These are phyloP conservation scores for Populus hybrid DNA, from an alignment of 441 rosid genomes.

Conservation along the genomic window DNA sequence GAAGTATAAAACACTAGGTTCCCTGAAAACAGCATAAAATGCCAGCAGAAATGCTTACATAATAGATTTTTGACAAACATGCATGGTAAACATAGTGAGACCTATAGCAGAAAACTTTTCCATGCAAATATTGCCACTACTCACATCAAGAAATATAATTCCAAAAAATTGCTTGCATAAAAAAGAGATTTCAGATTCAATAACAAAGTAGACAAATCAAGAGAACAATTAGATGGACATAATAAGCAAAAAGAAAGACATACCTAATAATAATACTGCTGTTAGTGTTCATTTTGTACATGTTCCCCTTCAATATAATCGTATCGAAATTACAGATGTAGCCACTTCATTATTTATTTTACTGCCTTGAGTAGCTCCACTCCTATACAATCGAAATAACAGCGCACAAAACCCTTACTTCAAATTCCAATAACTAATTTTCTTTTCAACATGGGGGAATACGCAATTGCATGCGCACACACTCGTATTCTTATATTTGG, in stretches of 20 bases:
- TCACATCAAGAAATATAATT: not conserved
- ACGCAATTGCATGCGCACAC: not conserved
- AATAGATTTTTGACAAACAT: not conserved
- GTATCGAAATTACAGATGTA: conserved; percentile 38
- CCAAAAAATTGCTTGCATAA: not conserved
- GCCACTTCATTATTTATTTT: conserved; percentile 38
- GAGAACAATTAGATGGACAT: too few relatives aligned
- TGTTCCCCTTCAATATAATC: conserved; percentile 30
- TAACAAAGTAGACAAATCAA: not conserved
- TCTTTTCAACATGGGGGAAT: too few relatives aligned
- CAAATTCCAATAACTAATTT: too few relatives aligned
- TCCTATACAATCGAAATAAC: conserved; percentile 36
- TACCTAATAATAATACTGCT: conserved; percentile 43
- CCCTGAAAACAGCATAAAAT: not conserved
- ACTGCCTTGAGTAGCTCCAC: conserved; percentile 37
- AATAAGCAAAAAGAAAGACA: conserved; percentile 5
- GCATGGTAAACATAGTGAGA: not conserved
- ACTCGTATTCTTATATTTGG: not conserved
- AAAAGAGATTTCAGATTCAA: not conserved
- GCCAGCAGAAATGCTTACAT: not conserved
- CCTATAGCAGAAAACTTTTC: not conserved
- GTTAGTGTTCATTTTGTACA: conserved; percentile 41
- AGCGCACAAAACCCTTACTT: conserved; percentile 18
- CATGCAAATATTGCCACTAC: not conserved
- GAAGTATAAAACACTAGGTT: not conserved